Evolutionary conservation across 495 filamentous ascomycete species (phyloP).

Genomic region (Penicilliopsis zonata): DNA sequence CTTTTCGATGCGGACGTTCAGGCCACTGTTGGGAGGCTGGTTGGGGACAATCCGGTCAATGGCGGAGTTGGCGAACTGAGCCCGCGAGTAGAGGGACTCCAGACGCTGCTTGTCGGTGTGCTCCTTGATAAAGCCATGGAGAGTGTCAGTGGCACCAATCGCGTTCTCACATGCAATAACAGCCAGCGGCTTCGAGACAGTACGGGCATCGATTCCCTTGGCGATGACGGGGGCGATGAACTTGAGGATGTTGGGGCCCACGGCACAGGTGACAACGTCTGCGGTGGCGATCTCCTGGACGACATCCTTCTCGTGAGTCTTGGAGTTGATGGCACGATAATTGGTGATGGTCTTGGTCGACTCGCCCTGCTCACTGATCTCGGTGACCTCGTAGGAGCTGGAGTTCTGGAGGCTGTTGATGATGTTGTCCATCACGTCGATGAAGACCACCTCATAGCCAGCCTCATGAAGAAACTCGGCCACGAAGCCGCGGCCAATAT

Average conservation of each 20-base stretch:
- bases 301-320: constrained; percentile 65
- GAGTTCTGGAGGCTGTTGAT: constrained; percentile 65
- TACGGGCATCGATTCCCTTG: constrained; percentile 73
- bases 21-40: constrained; percentile 62
- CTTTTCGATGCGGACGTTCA: constrained; percentile 91
- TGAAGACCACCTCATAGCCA: constrained; percentile 84
- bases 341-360: constrained; percentile 74
- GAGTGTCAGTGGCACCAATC: constrained; percentile 79
- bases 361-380: constrained; percentile 80
- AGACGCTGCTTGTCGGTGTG: constrained; percentile 50
- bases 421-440: constrained; percentile 75
- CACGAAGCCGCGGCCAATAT: constrained; percentile 66
- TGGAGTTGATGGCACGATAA: constrained; percentile 92
- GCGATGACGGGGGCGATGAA: constrained; percentile 91
- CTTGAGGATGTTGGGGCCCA: constrained; percentile 89
- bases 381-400: constrained; percentile 77
- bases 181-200: constrained; percentile 58
- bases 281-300: constrained; percentile 76
- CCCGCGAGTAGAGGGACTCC: constrained; percentile 47
- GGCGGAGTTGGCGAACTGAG: constrained; percentile 87
- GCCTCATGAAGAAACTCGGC: constrained; percentile 64
- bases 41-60: constrained; percentile 95
- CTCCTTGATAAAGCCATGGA: constrained; percentile 70
- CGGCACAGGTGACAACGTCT: constrained; percentile 88
- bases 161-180: constrained; percentile 98